phyloP scores from a whole-genome alignment of 1,139 yeast genomes.

The Tardiomyces depauwii region DNA sequence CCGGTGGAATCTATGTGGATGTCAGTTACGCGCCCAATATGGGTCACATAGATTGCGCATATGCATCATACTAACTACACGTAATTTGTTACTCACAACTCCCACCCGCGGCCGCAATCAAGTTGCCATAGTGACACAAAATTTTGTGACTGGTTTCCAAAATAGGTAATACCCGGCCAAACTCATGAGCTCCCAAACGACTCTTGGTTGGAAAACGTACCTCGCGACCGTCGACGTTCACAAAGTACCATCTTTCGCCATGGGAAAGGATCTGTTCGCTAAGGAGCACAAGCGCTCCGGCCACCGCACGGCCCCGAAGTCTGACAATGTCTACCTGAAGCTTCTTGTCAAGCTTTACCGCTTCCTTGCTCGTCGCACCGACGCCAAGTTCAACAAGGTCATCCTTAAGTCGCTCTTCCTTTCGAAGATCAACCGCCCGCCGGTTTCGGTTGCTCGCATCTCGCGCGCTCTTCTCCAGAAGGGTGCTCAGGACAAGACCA shows the following conservation, averaged over 20 bases:
- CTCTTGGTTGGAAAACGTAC: not conserved
- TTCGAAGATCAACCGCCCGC: slow-evolving; percentile 99
- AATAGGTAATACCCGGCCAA: not conserved
- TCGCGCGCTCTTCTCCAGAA: slow-evolving; percentile 71
- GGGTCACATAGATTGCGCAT: too few relatives aligned
- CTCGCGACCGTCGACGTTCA: slow-evolving; percentile 1
- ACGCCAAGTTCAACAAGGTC: slow-evolving; percentile 93
- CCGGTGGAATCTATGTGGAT: too few relatives aligned
- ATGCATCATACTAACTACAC: too few relatives aligned
- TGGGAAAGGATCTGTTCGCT: slow-evolving; percentile 98
- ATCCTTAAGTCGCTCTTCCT: slow-evolving; percentile 89
- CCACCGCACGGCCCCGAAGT: slow-evolving; percentile 99
- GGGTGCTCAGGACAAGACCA: slow-evolving; percentile 83
- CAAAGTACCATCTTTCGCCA: slow-evolving; percentile 19
- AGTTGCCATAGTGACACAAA: not conserved
- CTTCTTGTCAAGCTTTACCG: slow-evolving; percentile 96
- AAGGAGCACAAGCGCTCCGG: slow-evolving; percentile 94
- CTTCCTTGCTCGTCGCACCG: slow-evolving; percentile 99
- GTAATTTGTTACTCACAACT: too few relatives aligned
- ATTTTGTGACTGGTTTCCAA: not conserved
- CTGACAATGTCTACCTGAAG: slow-evolving; percentile 98
- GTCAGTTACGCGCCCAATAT: too few relatives aligned
- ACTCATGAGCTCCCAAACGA: not conserved
- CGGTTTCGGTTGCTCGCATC: slow-evolving; percentile 91
- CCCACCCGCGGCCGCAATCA: too few relatives aligned